Base-by-base conservation (phyloP, 2,329 filamentous ascomycete genomes). In the Thielaviopsis ethacetica region DNA sequence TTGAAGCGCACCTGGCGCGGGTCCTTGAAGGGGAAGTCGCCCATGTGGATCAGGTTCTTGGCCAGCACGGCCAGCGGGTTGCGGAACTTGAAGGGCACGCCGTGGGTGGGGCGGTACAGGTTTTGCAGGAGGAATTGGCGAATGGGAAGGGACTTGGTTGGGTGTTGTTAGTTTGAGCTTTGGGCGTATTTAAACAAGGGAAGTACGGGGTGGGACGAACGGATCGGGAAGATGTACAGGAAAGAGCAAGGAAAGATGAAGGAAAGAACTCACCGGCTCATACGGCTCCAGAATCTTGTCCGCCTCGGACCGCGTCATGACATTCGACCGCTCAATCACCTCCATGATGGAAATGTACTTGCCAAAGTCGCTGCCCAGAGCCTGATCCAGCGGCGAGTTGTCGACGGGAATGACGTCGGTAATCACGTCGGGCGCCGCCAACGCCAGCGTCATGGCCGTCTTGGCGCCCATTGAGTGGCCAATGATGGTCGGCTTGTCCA, bases 401-500 rank as follows among this genome's bases (percentile, higher is more conserved):
- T 97, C 91, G 13, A 97, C 90, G 1, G 89, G 79, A 27, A 96
- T 79, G 56, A 97, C 74, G 65, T 85, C 81, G 17, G 78, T 75
- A 61, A 95, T 77, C 2, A 83, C 72, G 5, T 80, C 73, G 0
- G 88, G 88, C 0, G 81, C 77, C 51, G 79, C 75, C 41, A 97
- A 79, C 3, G 89, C 89, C 61, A 96, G 75, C 0, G 86, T 77
- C 91, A 97, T 96, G 65, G 88, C 89, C 1, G 86, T 84, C 75
- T 97, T 97, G 53, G 91, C 91, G 63, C 93, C 91, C 91, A 97
- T 97, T 1, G 89, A 95, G 72, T 97, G 93, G 0, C 91, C 91
- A 66, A 97, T 93, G 27, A 97, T 73, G 0, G 86, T 89, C 1
- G 84, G 76, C 27, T 86, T 74, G 52, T 78, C 73, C n/a, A 96